These are phyloP conservation scores for Mesembryanthemum crystallinum DNA, from an alignment of 148 eudicot genomes.

Conservation along the genomic window DNA sequence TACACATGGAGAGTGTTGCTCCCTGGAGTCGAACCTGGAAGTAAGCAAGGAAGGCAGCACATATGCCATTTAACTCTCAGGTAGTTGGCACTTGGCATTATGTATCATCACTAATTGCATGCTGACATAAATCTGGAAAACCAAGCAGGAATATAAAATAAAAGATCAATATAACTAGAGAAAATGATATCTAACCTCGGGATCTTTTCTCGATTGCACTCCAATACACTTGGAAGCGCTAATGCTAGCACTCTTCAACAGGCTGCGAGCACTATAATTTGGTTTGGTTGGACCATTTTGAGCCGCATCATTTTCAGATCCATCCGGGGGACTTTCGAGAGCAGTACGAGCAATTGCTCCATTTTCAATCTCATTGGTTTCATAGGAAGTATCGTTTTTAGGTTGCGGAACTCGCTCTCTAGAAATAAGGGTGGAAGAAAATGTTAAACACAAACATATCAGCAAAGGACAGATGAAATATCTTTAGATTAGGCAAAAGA, in stretches of 20 bases:
- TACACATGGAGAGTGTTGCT: no score
- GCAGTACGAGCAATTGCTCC: constrained; percentile 37
- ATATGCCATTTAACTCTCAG: no score
- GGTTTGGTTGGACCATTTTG: constrained; percentile 42
- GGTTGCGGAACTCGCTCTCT: constrained; percentile 75
- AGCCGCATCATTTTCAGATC: constrained; percentile 25
- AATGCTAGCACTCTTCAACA: constrained; percentile 72
- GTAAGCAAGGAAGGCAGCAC: no score
- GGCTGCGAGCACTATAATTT: constrained; percentile 46
- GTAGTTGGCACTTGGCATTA: neutral
- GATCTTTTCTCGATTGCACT: constrained; percentile 29
- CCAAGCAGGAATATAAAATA: neutral
- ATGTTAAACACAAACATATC: neutral
- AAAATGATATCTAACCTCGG: constrained; percentile 25
- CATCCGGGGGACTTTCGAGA: constrained; percentile 47
- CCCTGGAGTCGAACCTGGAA: no score
- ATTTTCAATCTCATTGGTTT: constrained; percentile 36
- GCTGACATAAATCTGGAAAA: neutral
- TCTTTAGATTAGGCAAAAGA: neutral
- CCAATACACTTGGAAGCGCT: constrained; percentile 72
- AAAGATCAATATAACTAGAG: neutral
- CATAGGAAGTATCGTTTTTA: constrained; percentile 38
- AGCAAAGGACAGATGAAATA: constrained; percentile 6
- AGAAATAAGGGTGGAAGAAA: neutral
- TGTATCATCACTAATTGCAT: neutral